A percentile compares a stretch with the other conserved stretches of the same genome.
These are phyloP conservation scores for Trapa bicornis DNA, from an alignment of 345 rosid species.

Conservation along the genomic window DNA sequence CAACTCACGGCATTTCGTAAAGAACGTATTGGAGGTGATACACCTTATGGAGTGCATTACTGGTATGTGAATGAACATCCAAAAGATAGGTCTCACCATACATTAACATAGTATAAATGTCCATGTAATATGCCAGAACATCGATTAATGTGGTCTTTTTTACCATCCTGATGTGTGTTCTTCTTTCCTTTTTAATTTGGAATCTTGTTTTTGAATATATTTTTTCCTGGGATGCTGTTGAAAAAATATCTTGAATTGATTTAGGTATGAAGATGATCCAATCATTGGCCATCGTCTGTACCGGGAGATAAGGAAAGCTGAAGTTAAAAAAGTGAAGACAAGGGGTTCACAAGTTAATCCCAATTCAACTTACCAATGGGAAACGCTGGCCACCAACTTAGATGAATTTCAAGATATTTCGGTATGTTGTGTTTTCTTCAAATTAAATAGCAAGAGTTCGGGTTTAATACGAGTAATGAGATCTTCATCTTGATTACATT, in stretches of 20 bases:
- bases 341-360: constrained; percentile 78
- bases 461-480: background rate
- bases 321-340: constrained; percentile 58
- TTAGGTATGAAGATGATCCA: constrained; percentile 95
- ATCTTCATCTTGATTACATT: background rate
- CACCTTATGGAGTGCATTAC: constrained; percentile 66
- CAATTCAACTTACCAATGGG: constrained; percentile 74
- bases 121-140: background rate
- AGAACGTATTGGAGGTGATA: constrained; percentile 95
- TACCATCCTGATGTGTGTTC: background rate
- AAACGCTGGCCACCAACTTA: constrained; percentile 91
- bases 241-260: constrained; percentile 6
- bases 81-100: background rate
- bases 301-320: constrained; percentile 83
- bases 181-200: background rate
- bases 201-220: background rate
- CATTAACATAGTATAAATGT: background rate
- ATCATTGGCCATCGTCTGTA: constrained; percentile 84
- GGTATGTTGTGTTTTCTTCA: constrained; percentile 26
- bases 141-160: background rate
- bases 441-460: background rate
- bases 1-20: constrained; percentile 75
- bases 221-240: constrained; percentile 3
- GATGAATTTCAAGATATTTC: constrained; percentile 84
- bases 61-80: constrained; percentile 42